Evolutionary conservation across 129 eudicot species (phyloP), one percentile per base, ranked within the genome.

Genomic region (Silybum marianum): DNA sequence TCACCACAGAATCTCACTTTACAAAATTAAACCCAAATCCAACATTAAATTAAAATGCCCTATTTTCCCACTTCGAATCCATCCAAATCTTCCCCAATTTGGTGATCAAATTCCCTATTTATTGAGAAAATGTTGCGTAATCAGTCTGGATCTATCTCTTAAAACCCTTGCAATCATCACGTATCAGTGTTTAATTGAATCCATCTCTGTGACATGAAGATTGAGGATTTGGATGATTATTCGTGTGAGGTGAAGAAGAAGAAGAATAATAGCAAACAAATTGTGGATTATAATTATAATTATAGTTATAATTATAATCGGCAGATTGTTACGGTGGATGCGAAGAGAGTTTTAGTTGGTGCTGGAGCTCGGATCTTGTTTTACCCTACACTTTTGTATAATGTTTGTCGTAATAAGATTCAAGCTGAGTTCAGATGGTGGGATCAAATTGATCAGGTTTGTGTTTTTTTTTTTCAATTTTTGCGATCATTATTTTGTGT

Each of bases 291-390:
- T 18, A 12, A 9, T 32, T 32, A 32, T 80, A 73, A 13, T 28
- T 28, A 28, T 26, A 73, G 9, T 28, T 28, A 28, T 26, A 26
- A 26, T 76, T 1, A 76, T 30, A 73, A 74, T 13, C 74, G 90
- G 74, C 81, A 82, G 87, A 85, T 86, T 25, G 91, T 85, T 22
- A 79, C 68, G 25, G 91, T 83, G 40, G 93, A 92, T 86, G 98
- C 96, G 3, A 94, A 92, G 75, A 79, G 92, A 72, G 92, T 85
- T 18, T 68, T 94, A 7, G 95, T 94, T 26, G 98, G 98, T 26
- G 98, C 97, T 4, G 98, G 98, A 13, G 98, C 97, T 48, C 84
- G 98, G 86, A 86, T 90, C 69, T 77, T 94, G 62, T 94, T 94
- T 80, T 94, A 94, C 62, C 98, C 98, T 30, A 94, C 98, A 14